These are phyloP conservation scores for Apiospora rasikravindrae DNA, from an alignment of 2,329 filamentous ascomycete genomes.

Conservation along the genomic window DNA sequence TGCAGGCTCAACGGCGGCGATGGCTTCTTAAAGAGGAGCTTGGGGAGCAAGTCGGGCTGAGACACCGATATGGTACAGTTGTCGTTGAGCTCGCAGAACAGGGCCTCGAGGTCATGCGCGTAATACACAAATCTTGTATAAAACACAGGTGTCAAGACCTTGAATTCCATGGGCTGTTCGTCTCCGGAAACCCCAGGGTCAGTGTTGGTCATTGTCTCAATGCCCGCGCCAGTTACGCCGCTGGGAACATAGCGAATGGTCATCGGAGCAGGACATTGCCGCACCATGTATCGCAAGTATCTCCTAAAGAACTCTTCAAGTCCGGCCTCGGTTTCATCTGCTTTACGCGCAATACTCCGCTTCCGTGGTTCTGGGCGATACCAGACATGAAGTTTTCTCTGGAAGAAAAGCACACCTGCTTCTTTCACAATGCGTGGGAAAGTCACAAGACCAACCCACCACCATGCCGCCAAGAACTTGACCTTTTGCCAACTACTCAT, in stretches of 20 bases:
- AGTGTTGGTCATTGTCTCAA: constrained; percentile 46
- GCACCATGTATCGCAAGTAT: constrained; percentile 57
- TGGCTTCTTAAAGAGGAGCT: constrained; percentile 48
- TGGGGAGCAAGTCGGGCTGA: constrained; percentile 55
- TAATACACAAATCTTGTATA: constrained; percentile 71
- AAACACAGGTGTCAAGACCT: constrained; percentile 67
- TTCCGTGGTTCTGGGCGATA: constrained; percentile 66
- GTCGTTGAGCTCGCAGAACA: constrained; percentile 65
- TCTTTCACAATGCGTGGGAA: constrained; percentile 69
- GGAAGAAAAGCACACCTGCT: constrained; percentile 62
- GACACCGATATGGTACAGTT: constrained; percentile 64
- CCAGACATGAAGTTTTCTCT: constrained; percentile 65
- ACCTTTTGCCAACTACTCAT: constrained; percentile 50
- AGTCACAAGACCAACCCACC: constrained; percentile 70
- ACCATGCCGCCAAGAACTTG: constrained; percentile 61
- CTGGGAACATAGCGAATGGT: constrained; percentile 59
- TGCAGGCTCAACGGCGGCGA: constrained; percentile 41
- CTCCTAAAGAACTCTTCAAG: constrained; percentile 54
- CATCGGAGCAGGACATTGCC: constrained; percentile 49
- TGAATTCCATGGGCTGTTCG: constrained; percentile 55
- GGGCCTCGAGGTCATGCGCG: constrained; percentile 63
- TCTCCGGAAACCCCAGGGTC: constrained; percentile 28
- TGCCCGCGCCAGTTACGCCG: constrained; percentile 46
- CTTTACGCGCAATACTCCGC: constrained; percentile 58
- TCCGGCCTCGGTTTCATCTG: constrained; percentile 53